These are phyloP conservation scores for Sextonia rubra DNA, from an alignment of 164 flowering plant species.

Conservation along the genomic window DNA sequence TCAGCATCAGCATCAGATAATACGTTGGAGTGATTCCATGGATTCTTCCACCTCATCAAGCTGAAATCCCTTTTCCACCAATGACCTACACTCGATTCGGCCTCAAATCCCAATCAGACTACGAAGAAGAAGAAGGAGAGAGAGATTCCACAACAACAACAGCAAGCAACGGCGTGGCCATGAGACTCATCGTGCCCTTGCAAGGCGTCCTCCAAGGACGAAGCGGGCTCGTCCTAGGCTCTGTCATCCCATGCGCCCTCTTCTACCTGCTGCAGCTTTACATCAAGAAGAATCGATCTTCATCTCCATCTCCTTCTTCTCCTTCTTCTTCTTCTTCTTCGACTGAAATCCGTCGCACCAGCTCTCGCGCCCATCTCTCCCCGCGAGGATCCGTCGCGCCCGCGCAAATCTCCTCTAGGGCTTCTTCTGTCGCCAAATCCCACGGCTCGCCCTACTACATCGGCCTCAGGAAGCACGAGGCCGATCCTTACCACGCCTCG, in stretches of 20 bases:
- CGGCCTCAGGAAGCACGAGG: slow-evolving; percentile 43
- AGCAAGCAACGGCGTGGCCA: slow-evolving; percentile 49
- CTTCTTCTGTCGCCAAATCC: slow-evolving; percentile 35
- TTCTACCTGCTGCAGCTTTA: slow-evolving; percentile 87
- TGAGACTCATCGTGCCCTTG: slow-evolving; percentile 89
- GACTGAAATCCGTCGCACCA: slow-evolving; percentile 44
- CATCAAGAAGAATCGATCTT: slow-evolving; percentile 51
- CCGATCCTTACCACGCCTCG: slow-evolving; percentile 57
- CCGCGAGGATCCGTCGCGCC: slow-evolving; percentile 52
- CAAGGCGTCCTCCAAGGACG: slow-evolving; percentile 90
- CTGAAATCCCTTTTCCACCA: background rate
- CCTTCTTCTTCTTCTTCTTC: slow-evolving; percentile 15
- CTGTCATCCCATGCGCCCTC: slow-evolving; percentile 84
- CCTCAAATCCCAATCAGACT: slow-evolving; percentile 1
- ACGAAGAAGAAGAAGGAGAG: slow-evolving; percentile 11
- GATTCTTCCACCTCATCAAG: background rate
- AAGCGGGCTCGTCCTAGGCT: slow-evolving; percentile 79
- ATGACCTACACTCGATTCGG: slow-evolving; percentile 38
- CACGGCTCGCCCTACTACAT: slow-evolving; percentile 43
- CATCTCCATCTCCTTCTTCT: slow-evolving; percentile 31
- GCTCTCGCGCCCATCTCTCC: slow-evolving; percentile 49
- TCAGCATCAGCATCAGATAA: background rate
- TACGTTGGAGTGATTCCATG: background rate
- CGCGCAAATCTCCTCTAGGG: slow-evolving; percentile 58
- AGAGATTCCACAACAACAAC: slow-evolving; percentile 9